Base-by-base conservation (phyloP, 495 filamentous ascomycete genomes). In the Aspergillus bridgeri region DNA sequence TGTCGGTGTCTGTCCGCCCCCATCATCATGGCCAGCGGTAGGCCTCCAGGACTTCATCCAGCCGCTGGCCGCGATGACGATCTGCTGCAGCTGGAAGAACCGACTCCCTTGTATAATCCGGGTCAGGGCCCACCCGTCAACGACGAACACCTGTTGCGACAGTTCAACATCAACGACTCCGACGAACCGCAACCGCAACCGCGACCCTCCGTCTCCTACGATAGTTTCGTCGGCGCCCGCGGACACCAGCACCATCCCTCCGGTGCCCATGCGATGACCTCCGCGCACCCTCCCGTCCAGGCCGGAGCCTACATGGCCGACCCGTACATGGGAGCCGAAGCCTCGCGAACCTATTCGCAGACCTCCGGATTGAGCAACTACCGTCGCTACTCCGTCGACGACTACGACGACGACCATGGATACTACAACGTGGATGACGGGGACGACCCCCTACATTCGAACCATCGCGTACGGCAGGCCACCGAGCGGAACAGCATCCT, bases 201-300 rank as follows among this genome's bases (percentile, higher is more conserved):
- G 54, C 89, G 94, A 54, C 89, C 90, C 47, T 97, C 92, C 20
- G 81, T 92, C 48, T 96, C 93, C 29, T 96, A 97, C 70, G 94
- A 98, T 78, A 86, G 92, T 52, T 98, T 98, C 66, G 86, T 98
- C 57, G 95, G 94, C 49, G 83, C 73, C 68, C 78, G 57, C 27
- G 27, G 27, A 65, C 78, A 25, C 69, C 79, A 52, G 71, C 78
- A 54, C 70, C 78, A 54, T 67, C 81, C 72, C 72, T 72, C 58
- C 64, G 82, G 60, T 44, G 51, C 62, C 45, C 69, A 73, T 60
- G 59, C 61, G 54, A 51, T 63, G 24, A 56, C 57, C 25, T 61
- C 64, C 45, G 64, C 68, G 59, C 66, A 69, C 56, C 59, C 61
- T 25, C 69, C 65, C 21, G 60, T 58, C 47, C 71, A 73, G 29